A percentile compares a stretch with the other conserved stretches of the same genome.
These are phyloP conservation scores for Claviceps sp. DNA, from an alignment of 2,329 filamentous ascomycete genomes.

Conservation along the genomic window DNA sequence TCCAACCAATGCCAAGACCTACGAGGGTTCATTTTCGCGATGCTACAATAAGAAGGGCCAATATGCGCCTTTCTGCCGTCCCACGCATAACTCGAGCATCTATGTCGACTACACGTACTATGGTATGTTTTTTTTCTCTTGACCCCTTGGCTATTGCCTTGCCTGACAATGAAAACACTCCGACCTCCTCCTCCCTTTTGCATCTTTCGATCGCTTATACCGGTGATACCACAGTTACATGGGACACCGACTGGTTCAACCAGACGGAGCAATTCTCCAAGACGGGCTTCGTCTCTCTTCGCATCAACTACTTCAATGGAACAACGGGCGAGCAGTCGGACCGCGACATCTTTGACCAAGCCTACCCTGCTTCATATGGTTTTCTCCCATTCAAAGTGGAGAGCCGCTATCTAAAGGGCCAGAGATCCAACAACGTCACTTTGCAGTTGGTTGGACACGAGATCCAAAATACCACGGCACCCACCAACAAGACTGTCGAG, in stretches of 20 bases:
- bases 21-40: constrained; percentile 33
- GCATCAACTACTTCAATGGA: constrained; percentile 28
- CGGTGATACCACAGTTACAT: constrained; percentile 31
- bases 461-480: constrained; percentile 18
- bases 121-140: constrained; percentile 20
- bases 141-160: background rate
- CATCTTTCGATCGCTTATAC: background rate
- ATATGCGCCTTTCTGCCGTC: constrained; percentile 39
- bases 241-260: constrained; percentile 40
- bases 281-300: constrained; percentile 21
- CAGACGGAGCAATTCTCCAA: constrained; percentile 22
- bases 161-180: background rate
- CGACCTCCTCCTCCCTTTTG: background rate
- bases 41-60: constrained; percentile 35
- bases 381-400: constrained; percentile 34
- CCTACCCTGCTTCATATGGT: constrained; percentile 28
- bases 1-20: constrained; percentile 23
- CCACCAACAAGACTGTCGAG: constrained; percentile 28
- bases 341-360: constrained; percentile 20
- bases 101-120: constrained; percentile 36
- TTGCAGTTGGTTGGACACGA: constrained; percentile 27
- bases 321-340: constrained; percentile 22
- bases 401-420: constrained; percentile 14
- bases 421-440: constrained; percentile 30
- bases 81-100: constrained; percentile 28